phyloP scores from a whole-genome alignment of 257 asterid genomes.

The Petunia secreta region DNA sequence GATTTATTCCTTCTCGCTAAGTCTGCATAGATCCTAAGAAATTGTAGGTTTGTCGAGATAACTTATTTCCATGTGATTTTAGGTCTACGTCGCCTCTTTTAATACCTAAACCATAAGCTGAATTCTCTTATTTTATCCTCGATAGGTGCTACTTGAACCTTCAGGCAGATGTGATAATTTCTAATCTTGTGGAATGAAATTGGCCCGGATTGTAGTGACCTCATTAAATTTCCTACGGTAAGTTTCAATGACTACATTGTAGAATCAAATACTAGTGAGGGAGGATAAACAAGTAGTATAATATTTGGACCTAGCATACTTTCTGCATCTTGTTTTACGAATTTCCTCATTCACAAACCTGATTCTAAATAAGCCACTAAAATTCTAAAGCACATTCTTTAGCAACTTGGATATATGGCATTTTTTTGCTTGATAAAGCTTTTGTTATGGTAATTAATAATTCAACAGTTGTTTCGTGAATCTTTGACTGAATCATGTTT shows the following conservation, averaged over 20 bases:
- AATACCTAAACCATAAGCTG: too few relatives aligned
- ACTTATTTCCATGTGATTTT: too few relatives aligned
- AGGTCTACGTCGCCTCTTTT: too few relatives aligned
- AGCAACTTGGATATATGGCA: background rate
- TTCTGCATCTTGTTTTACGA: background rate
- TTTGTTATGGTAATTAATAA: background rate
- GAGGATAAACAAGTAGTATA: background rate
- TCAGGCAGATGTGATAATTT: too few relatives aligned
- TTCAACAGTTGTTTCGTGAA: background rate
- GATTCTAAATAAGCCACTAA: background rate
- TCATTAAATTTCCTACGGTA: background rate
- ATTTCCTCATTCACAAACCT: background rate
- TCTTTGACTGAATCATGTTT: background rate
- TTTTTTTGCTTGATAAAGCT: background rate
- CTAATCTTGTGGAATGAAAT: background rate
- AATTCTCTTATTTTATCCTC: too few relatives aligned
- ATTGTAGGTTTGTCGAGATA: too few relatives aligned
- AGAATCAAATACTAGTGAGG: background rate
- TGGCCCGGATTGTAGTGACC: background rate
- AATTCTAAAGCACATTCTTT: background rate
- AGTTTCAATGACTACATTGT: background rate
- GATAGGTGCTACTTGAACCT: too few relatives aligned
- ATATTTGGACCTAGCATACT: background rate
- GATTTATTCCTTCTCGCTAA: too few relatives aligned
- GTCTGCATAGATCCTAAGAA: too few relatives aligned